Evolutionary conservation across 179 eudicot genomes (phyloP), one percentile per base, ranked within the genome.

Genomic region (Gypsophila paniculata): DNA sequence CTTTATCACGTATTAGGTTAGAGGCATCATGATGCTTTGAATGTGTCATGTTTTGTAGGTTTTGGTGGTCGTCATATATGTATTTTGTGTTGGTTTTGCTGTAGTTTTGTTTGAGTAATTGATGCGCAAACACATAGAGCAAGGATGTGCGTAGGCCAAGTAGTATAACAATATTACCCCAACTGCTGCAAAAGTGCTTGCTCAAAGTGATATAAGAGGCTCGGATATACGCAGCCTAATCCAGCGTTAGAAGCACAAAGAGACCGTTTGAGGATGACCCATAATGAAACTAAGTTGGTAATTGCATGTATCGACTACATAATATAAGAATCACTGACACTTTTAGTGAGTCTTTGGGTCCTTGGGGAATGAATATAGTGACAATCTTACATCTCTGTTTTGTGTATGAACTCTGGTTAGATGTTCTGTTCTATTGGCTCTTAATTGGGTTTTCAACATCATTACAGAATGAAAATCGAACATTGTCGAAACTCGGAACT

Each of bases 401-500:
- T 52, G 9, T 53, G 58, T 23, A 53, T 19, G 1, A 53, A 53
- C 52, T 46, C 52, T 10, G 14, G 52, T 46, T 46, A 46, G 0
- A 10, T 11, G 14, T 8, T 46, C 17, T 46, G 14, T 46, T 46
- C 14, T 46, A 0, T 46, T 4, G 52, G 14, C 52, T 46, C 15
- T 46, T 10, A 11, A 46, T 12, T 15, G 15, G 15, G 87, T 74
- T 87, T 65, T 26, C 18, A 75, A 67, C 60, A 59, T 70, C 29
- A 89, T 12, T 82, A 78, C 88, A 90, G 96, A 90, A 90, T 74
- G 96, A 90, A 79, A 90, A 90, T 63, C 73, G 93, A 68, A 90
- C 93, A 42, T 42, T 1, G 46, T 42, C 5, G 96, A 88, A 88
- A 85, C 79, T 88, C 66, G 96, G 96, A 11, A 90, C 96, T 29